A percentile compares a stretch with the other conserved stretches of the same genome.
These are phyloP conservation scores for Podaxis sp. DNA, from an alignment of 768 basidiomycete species.

Conservation along the genomic window DNA sequence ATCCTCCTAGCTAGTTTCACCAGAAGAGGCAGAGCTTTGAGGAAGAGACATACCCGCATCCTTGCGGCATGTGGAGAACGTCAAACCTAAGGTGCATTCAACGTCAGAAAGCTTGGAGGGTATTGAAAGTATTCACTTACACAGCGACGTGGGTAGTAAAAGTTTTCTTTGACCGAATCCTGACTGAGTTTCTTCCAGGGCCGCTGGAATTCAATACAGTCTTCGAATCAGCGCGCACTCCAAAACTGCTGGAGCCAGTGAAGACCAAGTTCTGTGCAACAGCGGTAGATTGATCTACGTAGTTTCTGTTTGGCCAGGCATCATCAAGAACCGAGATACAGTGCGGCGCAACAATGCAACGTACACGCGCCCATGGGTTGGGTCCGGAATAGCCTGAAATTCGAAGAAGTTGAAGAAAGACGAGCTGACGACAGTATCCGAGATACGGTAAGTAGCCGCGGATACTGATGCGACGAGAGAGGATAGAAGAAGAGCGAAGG, in stretches of 20 bases:
- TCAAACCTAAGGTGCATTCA: conserved; percentile 29
- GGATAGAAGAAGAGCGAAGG: conserved; percentile 6
- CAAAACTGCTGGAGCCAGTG: conserved; percentile 42
- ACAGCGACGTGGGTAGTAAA: conserved; percentile 55
- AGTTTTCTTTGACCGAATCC: conserved; percentile 49
- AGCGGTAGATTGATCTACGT: conserved; percentile 41
- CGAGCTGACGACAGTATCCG: conserved; percentile 42
- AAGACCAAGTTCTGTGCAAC: conserved; percentile 52
- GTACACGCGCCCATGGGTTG: conserved; percentile 65
- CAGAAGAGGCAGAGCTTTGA: not conserved
- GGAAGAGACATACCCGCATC: conserved; percentile 29
- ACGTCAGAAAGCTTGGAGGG: not conserved
- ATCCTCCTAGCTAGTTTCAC: not conserved
- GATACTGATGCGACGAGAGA: not conserved
- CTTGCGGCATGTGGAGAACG: conserved; percentile 38
- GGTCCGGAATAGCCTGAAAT: conserved; percentile 51
- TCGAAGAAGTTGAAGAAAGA: conserved; percentile 50
- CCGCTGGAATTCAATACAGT: conserved; percentile 45
- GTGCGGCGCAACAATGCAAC: conserved; percentile 16
- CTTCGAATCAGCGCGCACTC: conserved; percentile 49
- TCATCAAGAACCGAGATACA: not conserved
- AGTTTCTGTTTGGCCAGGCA: conserved; percentile 30
- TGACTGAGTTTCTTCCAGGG: conserved; percentile 54
- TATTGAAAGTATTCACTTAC: conserved; percentile 30
- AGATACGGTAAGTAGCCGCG: conserved; percentile 32